phyloP scores from a whole-genome alignment of 208 protist species.

The Strigomonas culicis region DNA sequence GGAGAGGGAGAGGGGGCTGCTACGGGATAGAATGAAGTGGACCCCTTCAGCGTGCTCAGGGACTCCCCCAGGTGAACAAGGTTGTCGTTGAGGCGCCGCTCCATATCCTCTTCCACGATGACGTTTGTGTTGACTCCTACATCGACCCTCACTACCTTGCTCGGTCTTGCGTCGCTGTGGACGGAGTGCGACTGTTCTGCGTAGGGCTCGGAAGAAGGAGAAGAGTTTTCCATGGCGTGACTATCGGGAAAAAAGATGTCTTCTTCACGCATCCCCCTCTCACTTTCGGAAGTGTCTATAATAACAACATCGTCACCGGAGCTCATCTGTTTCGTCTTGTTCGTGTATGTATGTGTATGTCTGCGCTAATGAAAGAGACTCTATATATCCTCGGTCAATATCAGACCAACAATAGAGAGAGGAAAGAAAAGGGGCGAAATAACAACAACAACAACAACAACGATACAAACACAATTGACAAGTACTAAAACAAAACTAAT shows the following conservation, averaged over 20 bases:
- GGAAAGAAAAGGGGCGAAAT: neutral
- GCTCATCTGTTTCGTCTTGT: neutral
- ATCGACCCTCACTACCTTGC: neutral
- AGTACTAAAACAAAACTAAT: constrained; percentile 3
- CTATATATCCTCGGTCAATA: neutral
- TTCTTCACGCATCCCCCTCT: neutral
- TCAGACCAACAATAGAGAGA: neutral
- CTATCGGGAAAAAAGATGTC: too few relatives aligned
- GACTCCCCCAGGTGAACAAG: neutral
- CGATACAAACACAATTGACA: neutral
- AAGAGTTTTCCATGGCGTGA: too few relatives aligned
- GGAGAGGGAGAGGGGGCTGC: too few relatives aligned
- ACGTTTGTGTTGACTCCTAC: neutral
- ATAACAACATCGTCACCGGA: neutral
- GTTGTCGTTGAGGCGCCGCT: neutral
- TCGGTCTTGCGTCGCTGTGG: neutral
- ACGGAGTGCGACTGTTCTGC: neutral
- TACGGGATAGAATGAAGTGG: too few relatives aligned
- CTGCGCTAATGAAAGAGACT: too few relatives aligned
- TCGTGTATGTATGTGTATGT: too few relatives aligned
- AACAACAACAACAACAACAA: neutral
- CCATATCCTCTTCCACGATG: neutral
- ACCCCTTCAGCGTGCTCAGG: neutral
- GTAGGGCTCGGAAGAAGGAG: too few relatives aligned
- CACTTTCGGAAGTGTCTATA: constrained; percentile 3